A percentile compares a stretch with the other conserved stretches of the same genome.
phyloP scores from a whole-genome alignment of 768 basidiomycete genomes.

The Gloeopeniophorella convolvens region DNA sequence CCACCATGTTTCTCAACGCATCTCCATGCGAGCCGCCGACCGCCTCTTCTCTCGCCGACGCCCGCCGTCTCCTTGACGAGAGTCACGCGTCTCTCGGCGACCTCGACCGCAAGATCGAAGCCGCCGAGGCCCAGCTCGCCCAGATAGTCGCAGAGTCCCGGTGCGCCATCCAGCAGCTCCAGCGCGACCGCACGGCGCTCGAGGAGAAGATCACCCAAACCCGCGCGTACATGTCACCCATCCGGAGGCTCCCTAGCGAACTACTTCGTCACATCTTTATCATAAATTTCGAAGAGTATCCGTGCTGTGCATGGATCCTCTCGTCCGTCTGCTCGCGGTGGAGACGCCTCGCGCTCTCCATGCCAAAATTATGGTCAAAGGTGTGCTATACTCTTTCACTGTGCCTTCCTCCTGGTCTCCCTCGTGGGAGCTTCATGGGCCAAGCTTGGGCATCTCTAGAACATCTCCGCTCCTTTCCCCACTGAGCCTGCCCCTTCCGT shows the following conservation, averaged over 20 bases:
- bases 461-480: conserved; percentile 14
- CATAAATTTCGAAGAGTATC: conserved; percentile 59
- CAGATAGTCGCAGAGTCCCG: conserved; percentile 51
- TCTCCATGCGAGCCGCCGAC: conserved; percentile 54
- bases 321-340: conserved; percentile 62
- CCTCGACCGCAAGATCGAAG: conserved; percentile 43
- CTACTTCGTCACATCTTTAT: conserved; percentile 69
- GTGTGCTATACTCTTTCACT: conserved; percentile 33
- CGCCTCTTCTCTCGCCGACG: conserved; percentile 42
- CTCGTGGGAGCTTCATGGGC: conserved; percentile 12
- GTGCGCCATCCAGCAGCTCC: conserved; percentile 47
- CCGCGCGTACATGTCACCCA: conserved; percentile 64
- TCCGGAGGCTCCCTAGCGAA: conserved; percentile 64
- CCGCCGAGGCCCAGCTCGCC: conserved; percentile 49
- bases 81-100: conserved; percentile 25
- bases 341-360: conserved; percentile 57
- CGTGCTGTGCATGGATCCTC: conserved; percentile 73
- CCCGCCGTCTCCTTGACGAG: conserved; percentile 39
- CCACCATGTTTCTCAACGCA: conserved; percentile 19
- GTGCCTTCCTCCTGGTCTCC: conserved; percentile 22
- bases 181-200: conserved; percentile 40
- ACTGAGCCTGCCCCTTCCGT: conserved; percentile 5
- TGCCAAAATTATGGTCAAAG: conserved; percentile 74
- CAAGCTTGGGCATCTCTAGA: conserved; percentile 6
- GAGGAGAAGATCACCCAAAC: conserved; percentile 44